Percentiles rank a stretch among this genome's conserved stretches.
Conservation (phyloP, 495 filamentous ascomycete species). For the Hyaloscypha finlandica region DNA sequence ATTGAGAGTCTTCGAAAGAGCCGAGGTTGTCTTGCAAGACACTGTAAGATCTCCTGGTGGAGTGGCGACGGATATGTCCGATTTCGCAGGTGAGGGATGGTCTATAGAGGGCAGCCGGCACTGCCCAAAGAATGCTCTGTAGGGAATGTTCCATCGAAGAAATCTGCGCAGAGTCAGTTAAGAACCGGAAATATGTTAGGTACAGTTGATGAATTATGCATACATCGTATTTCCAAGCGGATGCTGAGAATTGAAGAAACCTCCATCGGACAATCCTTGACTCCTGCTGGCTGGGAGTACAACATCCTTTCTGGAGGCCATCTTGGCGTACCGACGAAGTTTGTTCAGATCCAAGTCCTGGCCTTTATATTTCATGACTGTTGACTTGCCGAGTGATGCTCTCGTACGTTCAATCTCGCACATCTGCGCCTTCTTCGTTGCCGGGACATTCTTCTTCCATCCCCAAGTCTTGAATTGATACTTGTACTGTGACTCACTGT, state of each 20-base stretch:
- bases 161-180: not conserved
- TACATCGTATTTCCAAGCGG: not conserved
- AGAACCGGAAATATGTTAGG: not conserved
- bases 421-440: not conserved
- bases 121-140: not conserved
- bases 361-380: constrained; percentile 1
- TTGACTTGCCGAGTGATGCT: not conserved
- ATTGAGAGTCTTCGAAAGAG: not conserved
- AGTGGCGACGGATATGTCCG: not conserved
- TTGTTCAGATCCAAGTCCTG: not conserved
- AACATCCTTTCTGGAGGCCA: not conserved
- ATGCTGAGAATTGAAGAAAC: not conserved
- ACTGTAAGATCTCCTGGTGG: not conserved
- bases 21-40: not conserved
- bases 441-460: not conserved
- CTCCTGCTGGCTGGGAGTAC: not conserved
- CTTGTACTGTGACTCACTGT: constrained; percentile 2
- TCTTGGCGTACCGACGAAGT: not conserved
- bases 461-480: constrained; percentile 1
- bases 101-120: not conserved
- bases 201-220: not conserved
- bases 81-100: not conserved
- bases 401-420: not conserved
- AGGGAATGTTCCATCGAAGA: not conserved
- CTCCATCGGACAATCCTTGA: not conserved